Evolutionary conservation across 2,329 filamentous ascomycete genomes (phyloP), one percentile per base, ranked within the genome.

Genomic region (Fusarium penzigii): DNA sequence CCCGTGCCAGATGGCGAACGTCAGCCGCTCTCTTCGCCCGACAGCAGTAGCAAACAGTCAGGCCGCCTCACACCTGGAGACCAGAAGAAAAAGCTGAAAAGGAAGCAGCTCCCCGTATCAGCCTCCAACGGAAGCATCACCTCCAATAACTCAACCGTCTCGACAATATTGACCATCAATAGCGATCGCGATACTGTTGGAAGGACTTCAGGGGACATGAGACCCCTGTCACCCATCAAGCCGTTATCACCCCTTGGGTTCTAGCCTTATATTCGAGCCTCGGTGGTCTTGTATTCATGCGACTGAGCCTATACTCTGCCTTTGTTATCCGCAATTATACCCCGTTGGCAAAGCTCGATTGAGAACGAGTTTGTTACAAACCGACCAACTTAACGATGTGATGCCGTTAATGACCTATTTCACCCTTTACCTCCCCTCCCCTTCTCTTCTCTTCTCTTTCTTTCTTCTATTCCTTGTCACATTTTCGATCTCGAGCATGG

Each of bases 181-280:
- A 77, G 73, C 53, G 73, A 77, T 10, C 63, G 58, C 32, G 65
- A 68, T 44, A 14, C 32, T 12, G 36, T 53, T 39, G 52, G 49
- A 29, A 56, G 58, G 44, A 49, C 51, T 36, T 55, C 72, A n/a
- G 71, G 70, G 29, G 79, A 82, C 46, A 61, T 85, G 41, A 75
- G 81, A 41, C 82, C 82, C 3, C 68, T 88, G 36, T 87, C 85
- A 53, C 85, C 85, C 5, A 87, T 88, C 64, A 84, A 85, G 68
- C 85, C 85, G 40, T 70, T 87, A 43, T 87, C 84, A 36, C 84
- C 84, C 12, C 72, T 86, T 65, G 80, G 82, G 55, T 81, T 86
- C 58, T 82, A 70, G 46, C 43, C 39, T 53, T 34, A 34, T 53
- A 34, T 13, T 36, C 42, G 54, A 51, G 45, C 54, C 46, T 39